phyloP scores from a whole-genome alignment of 1,284 basidiomycete species.

The Xerocomus amazonicus region DNA sequence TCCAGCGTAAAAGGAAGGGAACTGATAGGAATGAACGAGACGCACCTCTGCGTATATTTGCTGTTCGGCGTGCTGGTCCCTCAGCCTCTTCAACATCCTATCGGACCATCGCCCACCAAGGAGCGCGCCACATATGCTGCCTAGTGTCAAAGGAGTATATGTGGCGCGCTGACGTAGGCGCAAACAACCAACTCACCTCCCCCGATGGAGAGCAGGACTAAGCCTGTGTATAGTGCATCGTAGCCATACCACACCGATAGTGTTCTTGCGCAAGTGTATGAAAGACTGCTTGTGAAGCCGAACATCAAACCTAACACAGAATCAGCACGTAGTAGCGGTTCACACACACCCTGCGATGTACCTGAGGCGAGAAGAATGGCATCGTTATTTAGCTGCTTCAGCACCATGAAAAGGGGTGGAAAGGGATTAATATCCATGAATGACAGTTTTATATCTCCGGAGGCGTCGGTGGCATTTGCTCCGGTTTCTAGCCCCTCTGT shows the following conservation, averaged over 20 bases:
- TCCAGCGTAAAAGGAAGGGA: neutral
- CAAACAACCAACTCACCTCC: conserved; percentile 41
- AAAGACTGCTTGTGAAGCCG: conserved; percentile 64
- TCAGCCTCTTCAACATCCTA: conserved; percentile 51
- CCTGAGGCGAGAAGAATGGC: conserved; percentile 53
- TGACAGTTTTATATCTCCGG: conserved; percentile 50
- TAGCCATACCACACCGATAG: conserved; percentile 64
- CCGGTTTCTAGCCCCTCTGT: conserved; percentile 9
- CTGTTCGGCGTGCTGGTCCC: conserved; percentile 53
- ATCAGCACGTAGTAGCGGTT: neutral
- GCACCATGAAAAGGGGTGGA: conserved; percentile 53
- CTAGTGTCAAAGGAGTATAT: conserved; percentile 30
- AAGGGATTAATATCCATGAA: conserved; percentile 74
- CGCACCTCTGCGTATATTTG: conserved; percentile 62
- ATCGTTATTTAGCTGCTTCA: conserved; percentile 66
- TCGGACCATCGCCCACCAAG: conserved; percentile 83
- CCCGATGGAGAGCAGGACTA: conserved; percentile 75
- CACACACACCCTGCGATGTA: conserved; percentile 4
- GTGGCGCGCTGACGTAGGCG: neutral
- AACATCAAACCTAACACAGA: conserved; percentile 56
- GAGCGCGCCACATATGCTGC: conserved; percentile 66
- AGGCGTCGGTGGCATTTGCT: conserved; percentile 7
- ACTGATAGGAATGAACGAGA: neutral
- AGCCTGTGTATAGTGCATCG: conserved; percentile 68
- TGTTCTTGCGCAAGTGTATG: conserved; percentile 75